Percentiles rank a stretch among this genome's conserved stretches.
Evolutionary conservation across 331 rosid genomes (phyloP).

Genomic region (Malus hybrid): DNA sequence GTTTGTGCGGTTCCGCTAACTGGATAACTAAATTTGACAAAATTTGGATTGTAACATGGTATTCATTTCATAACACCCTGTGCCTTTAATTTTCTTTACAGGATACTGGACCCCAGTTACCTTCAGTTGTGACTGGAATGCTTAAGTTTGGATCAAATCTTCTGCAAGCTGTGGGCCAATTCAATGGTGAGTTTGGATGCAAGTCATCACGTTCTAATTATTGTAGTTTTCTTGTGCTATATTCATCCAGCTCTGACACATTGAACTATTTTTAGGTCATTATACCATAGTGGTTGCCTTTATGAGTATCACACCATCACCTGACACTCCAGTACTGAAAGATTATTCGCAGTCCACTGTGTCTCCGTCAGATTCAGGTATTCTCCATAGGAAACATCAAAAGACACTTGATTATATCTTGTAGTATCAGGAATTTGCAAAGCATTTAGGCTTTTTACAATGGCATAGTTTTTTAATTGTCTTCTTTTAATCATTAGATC

Average conservation of each 20-base stretch:
- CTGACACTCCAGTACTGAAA: conserved; percentile 41
- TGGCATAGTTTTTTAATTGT: background rate
- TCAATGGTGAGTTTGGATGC: conserved; percentile 50
- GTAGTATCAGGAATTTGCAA: background rate
- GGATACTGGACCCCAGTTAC: conserved; percentile 90
- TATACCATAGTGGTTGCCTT: conserved; percentile 64
- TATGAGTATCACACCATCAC: conserved; percentile 40
- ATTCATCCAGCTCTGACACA: conserved; percentile 20
- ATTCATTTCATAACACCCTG: conserved; percentile 7
- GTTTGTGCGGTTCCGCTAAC: conserved; percentile 33
- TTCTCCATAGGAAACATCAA: conserved; percentile 10
- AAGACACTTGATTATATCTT: background rate
- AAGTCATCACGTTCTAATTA: conserved; percentile 11
- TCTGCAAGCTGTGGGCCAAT: conserved; percentile 85
- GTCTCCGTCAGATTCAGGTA: conserved; percentile 53
- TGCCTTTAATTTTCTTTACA: conserved; percentile 25
- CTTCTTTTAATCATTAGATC: conserved; percentile 31
- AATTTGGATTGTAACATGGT: conserved; percentile 13
- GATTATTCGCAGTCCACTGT: conserved; percentile 56
- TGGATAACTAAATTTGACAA: conserved; percentile 12
- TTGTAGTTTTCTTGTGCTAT: conserved; percentile 19
- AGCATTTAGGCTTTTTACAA: background rate
- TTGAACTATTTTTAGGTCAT: conserved; percentile 48
- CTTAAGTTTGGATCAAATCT: conserved; percentile 81
- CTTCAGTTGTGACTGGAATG: conserved; percentile 56